Evolutionary conservation across 805 yeast genomes (phyloP), one percentile per base, ranked within the genome.

Genomic region (Myxozyma monticola): DNA sequence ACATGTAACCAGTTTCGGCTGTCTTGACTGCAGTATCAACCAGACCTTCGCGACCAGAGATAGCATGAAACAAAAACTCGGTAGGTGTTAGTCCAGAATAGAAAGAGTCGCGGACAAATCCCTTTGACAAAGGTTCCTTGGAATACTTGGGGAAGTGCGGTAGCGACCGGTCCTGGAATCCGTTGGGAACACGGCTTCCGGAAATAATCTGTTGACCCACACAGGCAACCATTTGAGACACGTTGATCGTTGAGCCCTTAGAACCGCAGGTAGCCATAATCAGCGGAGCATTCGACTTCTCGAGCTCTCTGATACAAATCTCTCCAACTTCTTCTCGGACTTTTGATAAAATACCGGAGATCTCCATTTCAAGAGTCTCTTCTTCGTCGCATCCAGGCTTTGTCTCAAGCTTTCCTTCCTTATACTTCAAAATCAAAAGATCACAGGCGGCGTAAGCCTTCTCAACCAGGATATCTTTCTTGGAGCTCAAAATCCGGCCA

Each of bases 231-330:
- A 93, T 93, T 75, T 93, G 99, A 12, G 99, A 93, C 26, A 93
- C 99, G 69, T 93, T 93, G 56, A 95, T 78, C 0, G 96, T 89
- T 34, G 98, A 93, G 71, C 99, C 99, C 70, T 93, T 93, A 36
- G 98, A 91, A 62, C 99, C 99, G 78, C 98, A 93, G 1, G 96
- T 88, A 10, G 99, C 97, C 99, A 93, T 93, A 66, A 93, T 91
- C 64, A 93, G 78, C 35, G 99, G 99, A 21, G 99, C 96, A 67
- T 93, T 93, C 43, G 88, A 79, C 45, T 84, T 80, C 59, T 87
- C 96, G 51, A 93, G 75, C 70, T 93, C 98, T 47, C 77, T 80
- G 65, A 95, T 91, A 76, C 99, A 95, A 54, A 89, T 96, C 60
- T 91, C 98, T 68, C 99, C 99, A 15, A 91, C 98, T 69, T 93